A percentile compares a stretch with the other conserved stretches of the same genome.
Evolutionary conservation across 495 filamentous ascomycete species (phyloP).

Genomic region (Penicillium cataractarum): DNA sequence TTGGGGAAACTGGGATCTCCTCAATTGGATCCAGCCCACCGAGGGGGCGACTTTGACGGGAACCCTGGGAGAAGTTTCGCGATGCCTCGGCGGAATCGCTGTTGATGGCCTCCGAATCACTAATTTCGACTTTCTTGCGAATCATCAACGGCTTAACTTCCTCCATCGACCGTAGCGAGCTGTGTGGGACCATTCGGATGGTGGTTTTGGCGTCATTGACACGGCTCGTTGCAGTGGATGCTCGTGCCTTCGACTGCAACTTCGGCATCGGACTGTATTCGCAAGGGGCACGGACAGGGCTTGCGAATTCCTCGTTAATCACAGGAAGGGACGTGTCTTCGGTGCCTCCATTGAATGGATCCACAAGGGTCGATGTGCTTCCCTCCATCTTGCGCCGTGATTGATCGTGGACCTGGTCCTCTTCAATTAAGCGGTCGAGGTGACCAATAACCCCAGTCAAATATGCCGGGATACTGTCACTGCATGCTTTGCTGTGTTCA

Average conservation of each 20-base stretch:
- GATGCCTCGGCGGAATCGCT: background rate
- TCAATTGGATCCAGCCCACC: constrained; percentile 37
- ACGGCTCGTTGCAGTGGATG: constrained; percentile 32
- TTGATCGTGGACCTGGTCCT: constrained; percentile 30
- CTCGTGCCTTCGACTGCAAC: constrained; percentile 3
- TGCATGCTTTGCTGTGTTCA: constrained; percentile 44
- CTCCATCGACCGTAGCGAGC: constrained; percentile 43
- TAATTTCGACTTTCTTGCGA: constrained; percentile 50
- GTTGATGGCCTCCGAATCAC: constrained; percentile 3
- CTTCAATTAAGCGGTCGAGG: constrained; percentile 63
- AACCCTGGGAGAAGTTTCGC: constrained; percentile 23
- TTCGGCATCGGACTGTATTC: constrained; percentile 10
- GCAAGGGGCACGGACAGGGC: constrained; percentile 13
- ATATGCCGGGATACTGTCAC: constrained; percentile 46
- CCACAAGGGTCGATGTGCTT: constrained; percentile 46
- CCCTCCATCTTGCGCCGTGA: constrained; percentile 16
- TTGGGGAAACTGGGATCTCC: constrained; percentile 35
- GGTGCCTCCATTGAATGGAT: constrained; percentile 51
- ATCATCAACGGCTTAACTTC: constrained; percentile 56
- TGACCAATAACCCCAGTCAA: constrained; percentile 63
- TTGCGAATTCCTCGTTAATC: constrained; percentile 53
- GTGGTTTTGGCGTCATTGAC: constrained; percentile 38
- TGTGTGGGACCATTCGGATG: constrained; percentile 53
- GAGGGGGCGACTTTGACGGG: constrained; percentile 21
- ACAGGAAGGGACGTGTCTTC: constrained; percentile 51